Base-by-base conservation (phyloP, 163 green algal genomes). In the Scenedesmus sp. region DNA sequence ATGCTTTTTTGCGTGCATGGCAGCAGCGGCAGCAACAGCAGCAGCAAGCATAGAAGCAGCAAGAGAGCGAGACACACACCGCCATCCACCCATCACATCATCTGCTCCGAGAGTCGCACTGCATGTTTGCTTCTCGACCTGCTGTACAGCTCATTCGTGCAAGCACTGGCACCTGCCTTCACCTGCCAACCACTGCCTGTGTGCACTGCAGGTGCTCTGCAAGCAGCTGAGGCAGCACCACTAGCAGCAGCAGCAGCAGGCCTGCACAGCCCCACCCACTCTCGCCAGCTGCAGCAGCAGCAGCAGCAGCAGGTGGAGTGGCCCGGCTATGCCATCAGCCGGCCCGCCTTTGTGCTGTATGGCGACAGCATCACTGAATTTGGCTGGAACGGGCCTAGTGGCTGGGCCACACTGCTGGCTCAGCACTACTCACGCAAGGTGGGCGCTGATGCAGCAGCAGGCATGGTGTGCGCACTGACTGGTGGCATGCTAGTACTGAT, bases 341-440 rank as follows among this genome's bases (percentile, higher is more conserved):
- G 92, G 70, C 92, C 92, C 5, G 64, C n/a, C n/a, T 77, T 94
- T 46, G 59, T 94, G 64, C 66, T 94, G 56, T 91, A 92, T 59
- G 93, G 93, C 16, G 93, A 94, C 87, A 92, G 81, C 23, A 92
- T 94, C 60, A 94, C 93, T 7, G 90, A 94, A 87, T 89, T 87
- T 79, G 89, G 88, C 64, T 70, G 20, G 4, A 76, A 82, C 26
- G 60, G 79, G 6, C 84, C 84, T 15, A 77, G 87, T 59, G 93
- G 93, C 59, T 94, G 93, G 93, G 89, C 60, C 10, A 84, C 85
- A 12, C 34, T 74, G 56, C 90, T 94, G 15, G 79, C 89, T 18
- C 55, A 81, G 3, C 23, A 86, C 9, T 94, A 94, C 90, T 81
- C 34, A 10, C 84, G 92, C 20, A 94, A 90, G 86, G 92, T 91